Base-by-base conservation (phyloP, 768 basidiomycete genomes). In the Strobilomyces dryophilus region DNA sequence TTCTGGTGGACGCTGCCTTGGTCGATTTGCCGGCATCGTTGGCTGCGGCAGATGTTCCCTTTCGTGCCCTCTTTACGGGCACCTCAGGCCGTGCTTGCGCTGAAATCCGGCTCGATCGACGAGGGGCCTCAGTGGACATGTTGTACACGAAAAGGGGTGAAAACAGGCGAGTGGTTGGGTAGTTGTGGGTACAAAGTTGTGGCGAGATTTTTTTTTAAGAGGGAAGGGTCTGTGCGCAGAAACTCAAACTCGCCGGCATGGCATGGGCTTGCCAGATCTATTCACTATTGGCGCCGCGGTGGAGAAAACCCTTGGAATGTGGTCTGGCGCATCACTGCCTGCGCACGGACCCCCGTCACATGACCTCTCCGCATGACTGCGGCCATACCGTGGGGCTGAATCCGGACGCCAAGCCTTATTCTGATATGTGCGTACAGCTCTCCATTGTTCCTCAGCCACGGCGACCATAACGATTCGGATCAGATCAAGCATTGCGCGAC, bases 101-200 rank as follows among this genome's bases (percentile, higher is more conserved):
- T 4, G 81, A 79, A 51, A 85, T 77, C 47, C 84, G 71, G 15
- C 76, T 74, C 5, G 84, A 87, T 51, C 84, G 74, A 54, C 83
- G 73, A 9, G 79, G 77, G 31, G 77, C 73, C 4, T 64, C 62
- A 6, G 24, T 15, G 1, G 34, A 35, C 7, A 66, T 65, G 32
- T 24, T 32, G 37, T 12, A 15, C 11, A 39, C 5, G 17, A 27
- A n/a, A 40, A 45, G n/a, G 27, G 47, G 5, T 4, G 6, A 20
- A 35, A 20, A 20, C 20, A 40, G 26, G 36, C 39, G 36, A 42
- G n/a, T 36, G 47, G 56, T n/a, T 8, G 26, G 24, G 49, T 5
- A 24, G 8, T 14, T 24, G 41, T 10, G 50, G 43, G 45, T 45
- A 55, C 27, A 47, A 31, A 53, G 46, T 36, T 49, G 36, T 32